Base-by-base conservation (phyloP, 2,329 filamentous ascomycete species). In the Claviceps arundinis region DNA sequence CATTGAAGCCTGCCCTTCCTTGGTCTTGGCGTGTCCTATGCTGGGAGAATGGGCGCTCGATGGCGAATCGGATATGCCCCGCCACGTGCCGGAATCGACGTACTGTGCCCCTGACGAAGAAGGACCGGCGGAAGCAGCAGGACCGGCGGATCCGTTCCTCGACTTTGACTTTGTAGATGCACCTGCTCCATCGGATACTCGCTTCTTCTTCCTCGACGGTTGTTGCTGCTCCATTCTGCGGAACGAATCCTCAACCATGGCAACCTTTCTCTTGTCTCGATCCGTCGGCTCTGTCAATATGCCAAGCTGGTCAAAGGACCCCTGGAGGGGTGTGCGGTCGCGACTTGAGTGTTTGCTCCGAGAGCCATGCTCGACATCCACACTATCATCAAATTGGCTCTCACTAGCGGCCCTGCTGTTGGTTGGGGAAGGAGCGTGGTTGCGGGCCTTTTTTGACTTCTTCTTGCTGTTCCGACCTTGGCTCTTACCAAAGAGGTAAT, bases 281-380 rank as follows among this genome's bases (percentile, higher is more conserved):
- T 84, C 80, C 0, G 81, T 83, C 6, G 76, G 78, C 56, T 82
- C 80, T 0, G 79, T 83, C 52, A 82, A 66, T 58, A 82, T 81
- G 4, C 76, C 77, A 1, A 78, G 64, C 9, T 78, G 77, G 50
- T 83, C 75, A 52, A 80, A 76, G 0, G 78, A 78, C 26, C 80
- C 81, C 58, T 81, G 76, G 16, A 73, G 65, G 2, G 82, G 82
- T 2, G 82, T 85, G 57, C 79, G 71, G 57, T 86, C 82, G 51
- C 82, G 76, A 59, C 81, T 85, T 0, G 78, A 74, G 9, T 82
- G 79, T 61, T 86, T 86, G 68, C 81, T 83, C 55, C 75, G 74
- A 7, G 74, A 73, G 11, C 79, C 75, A 1, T 69, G 67, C 43
- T 68, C 66, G 13, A 63, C 81, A 34, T 84, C 80, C 13, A 57